Base-by-base conservation (phyloP, 1,284 basidiomycete species). In the Cutaneotrichosporon sp. region DNA sequence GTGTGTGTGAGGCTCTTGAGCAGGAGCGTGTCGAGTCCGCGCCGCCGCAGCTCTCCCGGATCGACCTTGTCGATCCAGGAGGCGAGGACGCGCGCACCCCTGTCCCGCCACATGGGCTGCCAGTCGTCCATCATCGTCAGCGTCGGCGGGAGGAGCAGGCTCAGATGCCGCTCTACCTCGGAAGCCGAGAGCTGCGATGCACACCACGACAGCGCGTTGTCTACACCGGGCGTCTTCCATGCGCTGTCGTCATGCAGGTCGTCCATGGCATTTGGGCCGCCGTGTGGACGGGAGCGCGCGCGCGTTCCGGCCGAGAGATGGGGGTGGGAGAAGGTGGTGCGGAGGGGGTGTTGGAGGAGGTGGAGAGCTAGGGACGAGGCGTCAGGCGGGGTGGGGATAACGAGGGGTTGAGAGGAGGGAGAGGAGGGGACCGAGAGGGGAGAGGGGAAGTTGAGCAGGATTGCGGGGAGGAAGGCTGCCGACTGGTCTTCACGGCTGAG, bases 71-170 rank as follows among this genome's bases (percentile, higher is more conserved):
- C 32, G 5, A 77, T 59, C 76, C 78, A 77, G 8, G 34, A 53
- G 3, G 65, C 56, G 13, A 81, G 69, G 4, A 75, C 73, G 10
- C 60, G 50, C 0, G 73, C 71, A 5, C 78, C 80, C 32, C 65
- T 61, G 5, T 67, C 67, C 1, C 80, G 73, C 70, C 75, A 81
- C 1, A 60, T 50, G 0, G 80, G 74, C 31, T 80, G 77, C 69
- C 73, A 81, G 61, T 81, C 80, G 66, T 81, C 80, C 73, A 81
- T 73, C 62, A 81, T 63, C 32, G 73, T 73, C 31, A 81, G 58
- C 0, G 78, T 79, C 1, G 80, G 79, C 6, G 80, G 80, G 4
- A 81, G 65, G 22, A 81, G 68, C 49, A 75, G 32, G 1, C 73
- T 75, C 7, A 81, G 72, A 16, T 72, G 64, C 51, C 70, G 65